Conservation (phyloP, 2,329 filamentous ascomycete species). For the Apiospora marii region DNA sequence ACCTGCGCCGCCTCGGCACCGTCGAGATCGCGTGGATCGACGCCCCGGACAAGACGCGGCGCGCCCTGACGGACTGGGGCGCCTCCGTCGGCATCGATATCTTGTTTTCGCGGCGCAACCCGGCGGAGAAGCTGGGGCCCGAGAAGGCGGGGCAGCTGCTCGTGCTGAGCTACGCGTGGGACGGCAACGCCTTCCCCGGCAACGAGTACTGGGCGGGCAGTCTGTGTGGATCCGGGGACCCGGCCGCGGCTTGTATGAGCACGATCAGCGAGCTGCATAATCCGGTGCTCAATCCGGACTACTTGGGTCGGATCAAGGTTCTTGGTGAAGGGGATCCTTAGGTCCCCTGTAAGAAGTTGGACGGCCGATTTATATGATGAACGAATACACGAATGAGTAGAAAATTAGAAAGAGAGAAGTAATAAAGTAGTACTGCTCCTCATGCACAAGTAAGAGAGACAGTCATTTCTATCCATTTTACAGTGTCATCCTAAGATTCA, state of each 20-base stretch:
- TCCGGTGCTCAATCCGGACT: constrained; percentile 39
- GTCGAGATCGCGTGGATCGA: constrained; percentile 39
- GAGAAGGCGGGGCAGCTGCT: constrained; percentile 35
- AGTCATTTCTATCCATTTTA: neutral
- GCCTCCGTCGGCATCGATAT: constrained; percentile 29
- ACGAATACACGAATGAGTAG: neutral
- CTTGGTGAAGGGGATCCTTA: constrained; percentile 23
- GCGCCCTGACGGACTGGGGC: constrained; percentile 7
- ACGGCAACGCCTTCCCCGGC: constrained; percentile 43
- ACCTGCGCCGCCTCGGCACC: constrained; percentile 33
- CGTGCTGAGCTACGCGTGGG: constrained; percentile 44
- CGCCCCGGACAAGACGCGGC: neutral
- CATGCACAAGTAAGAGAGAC: neutral
- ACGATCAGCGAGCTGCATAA: constrained; percentile 45
- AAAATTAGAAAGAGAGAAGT: neutral
- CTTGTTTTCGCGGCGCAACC: constrained; percentile 37
- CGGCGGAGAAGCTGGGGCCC: constrained; percentile 35
- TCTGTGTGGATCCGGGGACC: constrained; percentile 39
- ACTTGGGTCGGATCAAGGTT: constrained; percentile 37
- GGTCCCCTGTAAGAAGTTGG: neutral
- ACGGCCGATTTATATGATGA: neutral
- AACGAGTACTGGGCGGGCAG: constrained; percentile 43
- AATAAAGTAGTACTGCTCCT: neutral
- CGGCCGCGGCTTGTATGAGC: constrained; percentile 45
- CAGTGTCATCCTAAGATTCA: neutral